Conservation (phyloP, 1,139 yeast genomes). For the Hemisphaericaspora xylanilytica region DNA sequence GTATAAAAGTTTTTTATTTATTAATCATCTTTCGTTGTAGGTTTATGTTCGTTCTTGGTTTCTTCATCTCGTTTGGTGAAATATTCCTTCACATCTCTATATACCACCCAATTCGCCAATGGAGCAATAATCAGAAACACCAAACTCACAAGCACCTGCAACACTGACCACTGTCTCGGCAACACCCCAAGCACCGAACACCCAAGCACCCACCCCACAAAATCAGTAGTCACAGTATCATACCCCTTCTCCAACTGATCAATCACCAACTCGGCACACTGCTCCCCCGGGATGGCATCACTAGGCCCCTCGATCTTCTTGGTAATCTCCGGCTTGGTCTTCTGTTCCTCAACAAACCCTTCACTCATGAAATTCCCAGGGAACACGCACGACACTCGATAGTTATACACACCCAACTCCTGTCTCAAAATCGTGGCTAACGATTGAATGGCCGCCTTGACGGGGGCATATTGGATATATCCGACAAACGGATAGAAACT, state of each 20-base stretch:
- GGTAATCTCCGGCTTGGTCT: constrained; percentile 84
- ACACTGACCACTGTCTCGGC: constrained; percentile 61
- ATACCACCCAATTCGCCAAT: constrained; percentile 51
- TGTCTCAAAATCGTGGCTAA: constrained; percentile 77
- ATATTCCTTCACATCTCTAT: constrained; percentile 46
- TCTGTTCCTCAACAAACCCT: constrained; percentile 79
- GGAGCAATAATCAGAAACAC: constrained; percentile 66
- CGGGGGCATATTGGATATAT: constrained; percentile 85
- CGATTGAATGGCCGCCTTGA: constrained; percentile 77
- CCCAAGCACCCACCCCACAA: constrained; percentile 79
- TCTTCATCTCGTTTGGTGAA: constrained; percentile 14
- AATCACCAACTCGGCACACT: constrained; percentile 64
- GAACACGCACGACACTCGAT: constrained; percentile 59
- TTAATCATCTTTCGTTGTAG: constrained; percentile 4
- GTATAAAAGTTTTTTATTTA: no score
- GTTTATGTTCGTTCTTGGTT: constrained; percentile 4
- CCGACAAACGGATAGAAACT: constrained; percentile 90
- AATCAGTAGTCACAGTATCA: constrained; percentile 77
- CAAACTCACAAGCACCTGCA: constrained; percentile 49
- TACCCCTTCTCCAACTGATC: constrained; percentile 61
- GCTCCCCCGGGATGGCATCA: constrained; percentile 60
- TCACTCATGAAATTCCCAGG: constrained; percentile 93
- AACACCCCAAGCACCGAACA: constrained; percentile 65
- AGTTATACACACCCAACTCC: constrained; percentile 68
- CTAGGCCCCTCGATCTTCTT: constrained; percentile 83